phyloP scores from a whole-genome alignment of 140 eudicot genomes.

The Stevia rebaudiana region DNA sequence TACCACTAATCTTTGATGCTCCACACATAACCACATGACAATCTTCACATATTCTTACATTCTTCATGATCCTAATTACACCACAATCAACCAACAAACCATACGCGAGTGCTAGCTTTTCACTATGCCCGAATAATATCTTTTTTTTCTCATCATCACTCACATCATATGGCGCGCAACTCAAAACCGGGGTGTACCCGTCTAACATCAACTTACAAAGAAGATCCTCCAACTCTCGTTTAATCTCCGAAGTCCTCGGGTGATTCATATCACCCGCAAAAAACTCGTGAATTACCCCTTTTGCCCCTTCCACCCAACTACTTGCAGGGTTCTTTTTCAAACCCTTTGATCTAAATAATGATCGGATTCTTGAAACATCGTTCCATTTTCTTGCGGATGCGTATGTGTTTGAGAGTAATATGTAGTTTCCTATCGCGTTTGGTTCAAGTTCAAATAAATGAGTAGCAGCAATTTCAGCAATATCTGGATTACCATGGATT shows the following conservation, averaged over 20 bases:
- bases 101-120: conserved; percentile 11
- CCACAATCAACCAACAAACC: conserved; percentile 13
- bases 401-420: conserved; percentile 12
- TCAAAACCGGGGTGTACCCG: conserved; percentile 6
- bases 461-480: conserved; percentile 17
- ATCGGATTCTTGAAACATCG: conserved; percentile 12
- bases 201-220: background rate
- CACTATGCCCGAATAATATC: conserved; percentile 18
- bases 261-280: conserved; percentile 14
- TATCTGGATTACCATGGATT: conserved; percentile 12
- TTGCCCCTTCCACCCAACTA: conserved; percentile 18
- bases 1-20: conserved; percentile 14
- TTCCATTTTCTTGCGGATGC: conserved; percentile 18
- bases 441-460: conserved; percentile 9
- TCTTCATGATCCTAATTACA: conserved; percentile 10
- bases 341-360: conserved; percentile 5
- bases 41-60: conserved; percentile 23
- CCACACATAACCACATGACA: conserved; percentile 24
- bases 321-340: conserved; percentile 16
- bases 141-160: conserved; percentile 13
- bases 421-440: conserved; percentile 15
- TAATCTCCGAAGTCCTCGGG: conserved; percentile 13
- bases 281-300: conserved; percentile 22
- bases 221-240: conserved; percentile 1
- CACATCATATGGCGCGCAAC: conserved; percentile 13